Evolutionary conservation across 495 filamentous ascomycete genomes (phyloP), one percentile per base, ranked within the genome.

Genomic region (Hypoxylon perforatum): DNA sequence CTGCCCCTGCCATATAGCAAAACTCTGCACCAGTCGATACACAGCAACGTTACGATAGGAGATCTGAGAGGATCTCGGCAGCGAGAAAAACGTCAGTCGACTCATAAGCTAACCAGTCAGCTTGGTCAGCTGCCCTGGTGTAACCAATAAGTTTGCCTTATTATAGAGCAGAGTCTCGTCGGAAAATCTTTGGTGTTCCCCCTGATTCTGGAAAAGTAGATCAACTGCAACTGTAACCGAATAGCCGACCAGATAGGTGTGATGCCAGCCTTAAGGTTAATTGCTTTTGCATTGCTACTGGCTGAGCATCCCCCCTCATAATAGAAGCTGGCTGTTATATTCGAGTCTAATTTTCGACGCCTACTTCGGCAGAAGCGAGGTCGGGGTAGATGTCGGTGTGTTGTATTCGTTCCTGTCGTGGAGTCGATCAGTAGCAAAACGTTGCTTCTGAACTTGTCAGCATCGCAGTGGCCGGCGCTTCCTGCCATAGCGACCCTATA

Each of bases 391-490:
- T 51, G 36, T 61, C 56, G 52, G 50, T 61, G 61, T 63, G 66
- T 69, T 46, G 45, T 39, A 65, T 69, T 54, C 25, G 61, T 57
- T 57, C 55, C 57, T 65, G 57, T 53, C 56, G n/a, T 17, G 61
- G 56, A 57, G 56, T 61, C 42, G 66, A 69, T 69, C 66, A 57
- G 28, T 57, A 35, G 39, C 10, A 50, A 56, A 53, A 61, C 56
- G 61, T 69, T 61, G 66, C 66, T 69, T 69, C 65, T 69, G 47
- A 64, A 69, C 65, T 69, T 69, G 61, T 69, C 61, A 47, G 36
- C 56, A 64, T 50, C 56, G 51, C 56, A 69, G 61, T 64, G 66
- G 66, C 50, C 45, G 61, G 56, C 47, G 50, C 19, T 61, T 65
- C 61, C 51, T 53, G 56, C 47, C 47, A 57, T 53, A 57, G 46